Conservation (phyloP, 176 grass and related monocot species). For the Oryza punctata region DNA sequence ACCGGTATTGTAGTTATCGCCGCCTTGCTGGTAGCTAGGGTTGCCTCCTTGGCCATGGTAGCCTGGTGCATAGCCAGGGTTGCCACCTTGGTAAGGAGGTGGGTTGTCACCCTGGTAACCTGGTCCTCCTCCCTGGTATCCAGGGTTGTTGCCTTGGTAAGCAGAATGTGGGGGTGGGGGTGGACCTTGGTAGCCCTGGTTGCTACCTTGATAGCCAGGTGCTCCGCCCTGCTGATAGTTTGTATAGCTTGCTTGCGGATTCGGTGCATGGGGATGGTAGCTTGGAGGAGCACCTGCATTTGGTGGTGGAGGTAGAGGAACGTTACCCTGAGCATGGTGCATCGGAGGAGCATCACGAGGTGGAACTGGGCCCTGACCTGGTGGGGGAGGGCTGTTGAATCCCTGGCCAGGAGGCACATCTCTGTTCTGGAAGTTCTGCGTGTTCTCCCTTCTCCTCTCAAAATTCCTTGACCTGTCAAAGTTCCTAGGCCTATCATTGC, state of each 20-base stretch:
- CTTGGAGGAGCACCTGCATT: slow-evolving; percentile 26
- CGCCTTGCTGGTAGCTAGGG: slow-evolving; percentile 28
- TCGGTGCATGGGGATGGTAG: slow-evolving; percentile 47
- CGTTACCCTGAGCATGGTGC: slow-evolving; percentile 34
- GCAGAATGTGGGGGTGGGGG: slow-evolving; percentile 35
- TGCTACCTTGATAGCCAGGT: slow-evolving; percentile 48
- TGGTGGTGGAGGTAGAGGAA: slow-evolving; percentile 36
- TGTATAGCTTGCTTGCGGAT: slow-evolving; percentile 43
- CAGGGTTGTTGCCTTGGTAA: slow-evolving; percentile 54
- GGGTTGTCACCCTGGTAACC: slow-evolving; percentile 43
- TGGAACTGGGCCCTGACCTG: slow-evolving; percentile 34
- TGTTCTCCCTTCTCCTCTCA: slow-evolving; percentile 81
- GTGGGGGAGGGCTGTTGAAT: slow-evolving; percentile 41
- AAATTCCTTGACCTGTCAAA: slow-evolving; percentile 84
- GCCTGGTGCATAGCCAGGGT: not conserved
- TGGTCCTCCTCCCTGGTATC: slow-evolving; percentile 55
- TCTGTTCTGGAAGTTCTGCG: slow-evolving; percentile 78
- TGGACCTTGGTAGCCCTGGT: slow-evolving; percentile 52
- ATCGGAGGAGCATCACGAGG: slow-evolving; percentile 42
- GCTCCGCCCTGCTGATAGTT: slow-evolving; percentile 58
- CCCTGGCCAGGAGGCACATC: slow-evolving; percentile 48
- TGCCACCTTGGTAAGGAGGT: slow-evolving; percentile 42
- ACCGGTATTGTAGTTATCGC: slow-evolving; percentile 19
- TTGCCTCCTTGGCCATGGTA: slow-evolving; percentile 40
- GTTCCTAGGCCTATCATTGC: slow-evolving; percentile 83